Evolutionary conservation across 495 filamentous ascomycete species (phyloP), one percentile per base, ranked within the genome.

Genomic region (Lasiosphaeriaceae sp.): DNA sequence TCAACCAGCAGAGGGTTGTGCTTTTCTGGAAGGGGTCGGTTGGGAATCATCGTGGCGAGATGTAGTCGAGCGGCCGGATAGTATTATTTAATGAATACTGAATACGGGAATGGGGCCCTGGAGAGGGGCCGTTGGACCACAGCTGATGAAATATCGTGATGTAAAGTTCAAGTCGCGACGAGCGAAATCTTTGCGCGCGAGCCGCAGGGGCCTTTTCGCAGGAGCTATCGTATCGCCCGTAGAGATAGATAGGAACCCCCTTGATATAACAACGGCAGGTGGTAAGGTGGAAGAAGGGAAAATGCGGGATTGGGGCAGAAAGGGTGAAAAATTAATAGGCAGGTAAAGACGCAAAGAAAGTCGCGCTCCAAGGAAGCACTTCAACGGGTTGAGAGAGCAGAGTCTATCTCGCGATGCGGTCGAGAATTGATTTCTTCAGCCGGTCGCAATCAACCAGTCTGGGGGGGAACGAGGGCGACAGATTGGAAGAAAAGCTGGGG

Each of bases 1-100:
- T 89, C 80, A 22, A 80, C 78, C 69, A 97, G 82, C 50, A 92
- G 82, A 65, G 88, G 90, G 73, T 97, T 96, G 63, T 77, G 73
- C 66, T 77, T 80, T 63, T 78, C 80, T 0, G 91, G 92, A 41
- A 96, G 82, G 52, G 72, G 67, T 67, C 90, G 77, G 54, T 67
- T 72, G 41, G 65, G 58, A 54, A 79, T 65, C 89, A 90, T 91
- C 63, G 69, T 67, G 72, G 39, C 57, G 44, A 12, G 47, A 47
- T 24, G 12, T 2, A 14, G 11, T 20, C 17, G 37, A 29, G 52
- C 22, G 41, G 14, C 47, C 16, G 39, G 31, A 31, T 55, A 17
- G n/a, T n/a, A n/a, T n/a, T n/a, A n/a, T n/a, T n/a, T n/a, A n/a
- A 17, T 29, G 41, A 35, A 45, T 51, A 54, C 37, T 11, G 26